Evolutionary conservation across 345 rosid genomes (phyloP), one percentile per base, ranked within the genome.

Genomic region (Hibiscus trionum): DNA sequence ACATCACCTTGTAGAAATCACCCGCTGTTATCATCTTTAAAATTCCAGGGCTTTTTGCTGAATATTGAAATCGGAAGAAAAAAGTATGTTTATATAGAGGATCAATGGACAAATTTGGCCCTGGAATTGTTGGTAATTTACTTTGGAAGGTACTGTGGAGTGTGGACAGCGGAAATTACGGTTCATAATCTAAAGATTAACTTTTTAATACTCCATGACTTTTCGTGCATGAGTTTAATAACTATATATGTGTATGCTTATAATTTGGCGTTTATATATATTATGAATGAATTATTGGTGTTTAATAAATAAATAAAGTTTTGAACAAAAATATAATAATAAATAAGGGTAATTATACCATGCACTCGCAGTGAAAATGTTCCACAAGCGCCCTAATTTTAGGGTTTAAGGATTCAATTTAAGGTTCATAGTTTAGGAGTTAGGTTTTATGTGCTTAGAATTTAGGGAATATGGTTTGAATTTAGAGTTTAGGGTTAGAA

Each of bases 1-100:
- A 83, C 86, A 85, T 83, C 46, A 85, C 88, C 79, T 83, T 81
- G 82, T 85, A 85, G 58, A 85, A 81, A 62, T 73, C 85, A 42
- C 76, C 77, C 52, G 42, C 75, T 3, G 69, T 74, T 68, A 84
- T 83, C 80, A 81, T 85, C 72, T 79, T 79, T 3, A n/a, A 49
- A 35, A 35, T 35, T 35, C 37, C 37, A 4, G 1, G 37, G 37
- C 37, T 35, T 35, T 35, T 35, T 35, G 42, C 2, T 62, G 70
- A 21, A 68, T 67, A 50, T 44, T 31, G 50, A 29, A 1, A 55
- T 60, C 9, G 11, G 0, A 5, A 11, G 14, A 12, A 21, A 14
- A 14, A 29, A 33, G 42, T n/a, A 4, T 16, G 84, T 19, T 76
- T 83, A 78, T 76, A 80, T 80, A 80, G 73, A n/a, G 37, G 33